Percentiles rank a stretch among this genome's conserved stretches.
Conservation (phyloP, 495 filamentous ascomycete genomes). For the Neurospora sublineolata region DNA sequence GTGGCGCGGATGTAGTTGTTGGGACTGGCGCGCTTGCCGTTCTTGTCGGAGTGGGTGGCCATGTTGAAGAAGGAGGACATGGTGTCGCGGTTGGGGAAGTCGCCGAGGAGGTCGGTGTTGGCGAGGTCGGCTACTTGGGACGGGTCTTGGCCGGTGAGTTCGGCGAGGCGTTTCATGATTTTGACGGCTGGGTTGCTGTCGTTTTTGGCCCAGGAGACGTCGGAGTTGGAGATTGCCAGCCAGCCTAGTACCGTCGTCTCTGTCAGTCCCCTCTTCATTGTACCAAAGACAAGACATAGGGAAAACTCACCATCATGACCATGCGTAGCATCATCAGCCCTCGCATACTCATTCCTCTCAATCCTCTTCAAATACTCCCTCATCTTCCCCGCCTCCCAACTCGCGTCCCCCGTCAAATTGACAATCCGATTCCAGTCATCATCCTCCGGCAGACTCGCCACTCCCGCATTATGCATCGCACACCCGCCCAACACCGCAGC, state of each 20-base stretch:
- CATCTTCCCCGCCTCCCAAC: slow-evolving; percentile 36
- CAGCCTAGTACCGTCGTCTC: slow-evolving; percentile 16
- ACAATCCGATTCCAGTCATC: slow-evolving; percentile 36
- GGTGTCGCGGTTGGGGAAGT: slow-evolving; percentile 25
- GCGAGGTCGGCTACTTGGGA: slow-evolving; percentile 17
- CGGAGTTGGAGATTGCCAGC: slow-evolving; percentile 27
- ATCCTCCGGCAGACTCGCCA: slow-evolving; percentile 29
- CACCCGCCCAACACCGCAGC: slow-evolving; percentile 37
- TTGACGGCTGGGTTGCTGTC: slow-evolving; percentile 10
- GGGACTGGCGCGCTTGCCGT: slow-evolving; percentile 29
- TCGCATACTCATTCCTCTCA: slow-evolving; percentile 33
- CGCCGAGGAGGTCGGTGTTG: slow-evolving; percentile 30
- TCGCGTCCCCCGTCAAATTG: slow-evolving; percentile 33
- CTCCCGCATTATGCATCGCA: slow-evolving; percentile 39
- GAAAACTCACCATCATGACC: slow-evolving; percentile 26
- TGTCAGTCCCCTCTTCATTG: not conserved
- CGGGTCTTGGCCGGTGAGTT: slow-evolving; percentile 25
- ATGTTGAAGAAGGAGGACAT: slow-evolving; percentile 33
- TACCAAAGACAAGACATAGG: not conserved
- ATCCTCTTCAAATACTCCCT: slow-evolving; percentile 31
- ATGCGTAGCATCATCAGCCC: slow-evolving; percentile 25
- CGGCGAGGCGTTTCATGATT: slow-evolving; percentile 24
- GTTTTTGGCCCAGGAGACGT: slow-evolving; percentile 23
- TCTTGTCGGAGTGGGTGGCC: slow-evolving; percentile 26
- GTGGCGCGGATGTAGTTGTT: slow-evolving; percentile 36